Evolutionary conservation across 306 rosid genomes (phyloP).

Genomic region (Pueraria montana): DNA sequence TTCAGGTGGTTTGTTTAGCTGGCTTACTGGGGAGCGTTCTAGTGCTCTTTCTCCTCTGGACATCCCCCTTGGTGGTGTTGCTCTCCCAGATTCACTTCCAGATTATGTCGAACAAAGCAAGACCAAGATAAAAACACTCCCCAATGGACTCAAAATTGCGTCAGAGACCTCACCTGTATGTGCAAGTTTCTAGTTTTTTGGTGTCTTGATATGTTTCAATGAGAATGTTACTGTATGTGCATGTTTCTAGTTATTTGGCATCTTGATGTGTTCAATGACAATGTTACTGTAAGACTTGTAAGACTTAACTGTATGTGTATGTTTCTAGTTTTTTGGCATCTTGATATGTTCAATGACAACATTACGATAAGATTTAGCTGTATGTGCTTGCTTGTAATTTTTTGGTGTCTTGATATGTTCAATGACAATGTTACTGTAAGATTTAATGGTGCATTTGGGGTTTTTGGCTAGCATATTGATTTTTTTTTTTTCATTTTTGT

Average conservation of each 20-base stretch:
- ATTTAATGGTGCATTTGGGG: neutral
- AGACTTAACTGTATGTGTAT: conserved; percentile 20
- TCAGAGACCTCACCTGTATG: conserved; percentile 79
- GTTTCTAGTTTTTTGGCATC: conserved; percentile 1
- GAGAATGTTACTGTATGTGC: conserved; percentile 49
- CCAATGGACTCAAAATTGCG: conserved; percentile 86
- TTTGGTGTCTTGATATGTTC: neutral
- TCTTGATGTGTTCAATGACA: conserved; percentile 3
- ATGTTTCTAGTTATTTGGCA: conserved; percentile 1
- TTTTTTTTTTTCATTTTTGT: conserved; percentile 19
- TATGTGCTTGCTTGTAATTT: neutral
- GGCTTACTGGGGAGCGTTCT: conserved; percentile 78
- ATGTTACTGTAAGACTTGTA: conserved; percentile 59
- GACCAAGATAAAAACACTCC: conserved; percentile 79
- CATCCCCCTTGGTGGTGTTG: conserved; percentile 68
- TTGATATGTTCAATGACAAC: neutral
- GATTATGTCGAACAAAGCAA: conserved; percentile 80
- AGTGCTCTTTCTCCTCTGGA: conserved; percentile 69
- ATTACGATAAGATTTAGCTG: neutral
- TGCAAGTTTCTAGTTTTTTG: conserved; percentile 29
- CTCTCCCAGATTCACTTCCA: conserved; percentile 72
- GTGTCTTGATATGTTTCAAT: neutral
- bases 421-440: conserved; percentile 3
- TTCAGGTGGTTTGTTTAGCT: conserved; percentile 76
- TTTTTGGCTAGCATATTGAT: conserved; percentile 37